Base-by-base conservation (phyloP, 768 basidiomycete species). In the Panaeolus papilionaceus region DNA sequence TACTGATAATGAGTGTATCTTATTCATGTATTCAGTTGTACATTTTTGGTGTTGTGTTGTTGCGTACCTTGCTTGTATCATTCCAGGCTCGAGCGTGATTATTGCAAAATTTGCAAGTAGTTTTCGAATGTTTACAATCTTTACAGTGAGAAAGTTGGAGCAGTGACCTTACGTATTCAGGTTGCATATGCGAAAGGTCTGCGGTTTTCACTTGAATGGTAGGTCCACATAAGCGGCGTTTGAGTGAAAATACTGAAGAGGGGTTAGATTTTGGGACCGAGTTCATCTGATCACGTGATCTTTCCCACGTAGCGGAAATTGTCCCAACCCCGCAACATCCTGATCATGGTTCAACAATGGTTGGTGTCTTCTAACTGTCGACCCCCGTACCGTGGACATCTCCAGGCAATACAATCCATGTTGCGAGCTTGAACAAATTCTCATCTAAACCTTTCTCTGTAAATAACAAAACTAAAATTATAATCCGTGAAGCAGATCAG, bases 201-300 rank as follows among this genome's bases (percentile, higher is more conserved):
- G 47, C 20, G 20, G 47, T 49, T 18, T 49, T 49, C 47, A 49
- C 47, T 23, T 23, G 20, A 4, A 23, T 9, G 23, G 28, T 58
- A 28, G 26, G 54, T 58, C 28, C 54, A 58, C 28, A n/a, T 58
- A 58, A 58, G 54, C 54, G 54, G 54, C 26, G 54, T 58, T 58
- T 58, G 54, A 58, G 54, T 28, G 54, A 58, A 10, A 4, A 58
- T 58, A 58, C 33, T 58, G 33, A n/a, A 58, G 47, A 49, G 23
- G 4, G 47, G 47, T 49, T 23, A 49, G 16, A 3, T 49, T 23
- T 18, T 18, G 18, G 47, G 28, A 28, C 54, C 26, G 33, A 37
- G 26, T 58, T 28, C 26, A 33, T 7, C 14, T 9, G 33, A 14
- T 9, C 54, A 58, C 54, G 33, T 58, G 54, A 28, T 16, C 10